These are phyloP conservation scores for Cladophialophora exuberans DNA, from an alignment of 2,329 filamentous ascomycete species.

Conservation along the genomic window DNA sequence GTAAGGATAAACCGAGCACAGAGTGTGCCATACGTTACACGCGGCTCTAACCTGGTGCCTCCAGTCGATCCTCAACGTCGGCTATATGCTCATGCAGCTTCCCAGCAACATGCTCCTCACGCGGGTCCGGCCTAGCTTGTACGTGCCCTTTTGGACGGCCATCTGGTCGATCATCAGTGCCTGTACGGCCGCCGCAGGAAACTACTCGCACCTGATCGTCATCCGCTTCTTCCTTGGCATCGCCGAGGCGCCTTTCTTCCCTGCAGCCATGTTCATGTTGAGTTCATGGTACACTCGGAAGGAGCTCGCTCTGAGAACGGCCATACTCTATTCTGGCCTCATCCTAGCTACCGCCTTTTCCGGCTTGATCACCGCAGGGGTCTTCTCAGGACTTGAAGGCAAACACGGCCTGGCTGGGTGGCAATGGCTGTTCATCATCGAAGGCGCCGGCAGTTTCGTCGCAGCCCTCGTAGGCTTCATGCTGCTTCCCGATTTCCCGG, in stretches of 20 bases:
- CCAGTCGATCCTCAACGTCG: constrained; percentile 74
- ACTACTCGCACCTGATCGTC: constrained; percentile 67
- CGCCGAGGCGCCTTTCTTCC: constrained; percentile 70
- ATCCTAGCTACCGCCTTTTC: constrained; percentile 44
- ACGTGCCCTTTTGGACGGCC: constrained; percentile 45
- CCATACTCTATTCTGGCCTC: constrained; percentile 58
- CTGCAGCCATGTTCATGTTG: constrained; percentile 64
- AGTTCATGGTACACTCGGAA: constrained; percentile 68
- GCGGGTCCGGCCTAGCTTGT: constrained; percentile 64
- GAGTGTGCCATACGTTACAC: no score
- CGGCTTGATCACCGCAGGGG: constrained; percentile 37
- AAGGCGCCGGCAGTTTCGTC: constrained; percentile 53
- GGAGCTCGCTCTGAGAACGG: constrained; percentile 21
- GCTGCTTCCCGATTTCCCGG: constrained; percentile 43
- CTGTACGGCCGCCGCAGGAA: constrained; percentile 38
- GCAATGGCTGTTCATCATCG: constrained; percentile 55
- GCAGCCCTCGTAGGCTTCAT: constrained; percentile 42
- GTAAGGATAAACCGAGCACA: no score
- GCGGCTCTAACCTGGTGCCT: no score
- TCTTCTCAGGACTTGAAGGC: constrained; percentile 32
- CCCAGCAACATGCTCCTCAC: constrained; percentile 69
- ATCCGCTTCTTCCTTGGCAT: constrained; percentile 71
- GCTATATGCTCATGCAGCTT: constrained; percentile 71
- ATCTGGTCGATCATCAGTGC: background rate
- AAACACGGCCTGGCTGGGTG: background rate